These are phyloP conservation scores for Trichoderma arundinaceum DNA, from an alignment of 2,329 filamentous ascomycete genomes.

Conservation along the genomic window DNA sequence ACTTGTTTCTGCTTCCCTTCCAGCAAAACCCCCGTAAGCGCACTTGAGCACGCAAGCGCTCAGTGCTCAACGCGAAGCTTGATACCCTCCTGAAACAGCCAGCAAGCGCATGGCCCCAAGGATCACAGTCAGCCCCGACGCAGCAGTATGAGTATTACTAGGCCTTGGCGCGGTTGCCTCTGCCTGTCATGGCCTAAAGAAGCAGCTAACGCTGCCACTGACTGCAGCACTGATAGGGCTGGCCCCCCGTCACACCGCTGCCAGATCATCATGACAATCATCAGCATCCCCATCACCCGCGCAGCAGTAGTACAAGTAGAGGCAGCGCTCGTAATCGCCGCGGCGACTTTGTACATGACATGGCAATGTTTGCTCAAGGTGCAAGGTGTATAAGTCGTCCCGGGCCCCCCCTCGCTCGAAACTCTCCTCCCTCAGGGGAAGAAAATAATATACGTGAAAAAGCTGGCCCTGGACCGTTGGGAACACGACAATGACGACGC, in stretches of 20 bases:
- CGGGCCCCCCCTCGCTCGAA: not conserved
- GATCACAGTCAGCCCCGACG: slow-evolving; percentile 1
- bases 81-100: slow-evolving; percentile 18
- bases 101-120: not conserved
- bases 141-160: no score
- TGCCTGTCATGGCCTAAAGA: not conserved
- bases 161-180: no score
- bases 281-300: not conserved
- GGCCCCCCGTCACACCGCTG: slow-evolving; percentile 20
- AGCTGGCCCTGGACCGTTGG: not conserved
- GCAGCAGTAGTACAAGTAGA: not conserved
- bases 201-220: not conserved
- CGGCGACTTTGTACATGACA: not conserved
- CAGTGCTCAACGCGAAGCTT: not conserved
- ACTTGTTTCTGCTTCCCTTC: not conserved
- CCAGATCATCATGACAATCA: not conserved
- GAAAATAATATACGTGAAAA: no score
- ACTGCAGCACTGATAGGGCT: slow-evolving; percentile 11
- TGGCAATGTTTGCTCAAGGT: not conserved
- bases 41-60: not conserved
- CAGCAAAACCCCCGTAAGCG: slow-evolving; percentile 14
- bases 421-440: not conserved
- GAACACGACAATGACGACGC: slow-evolving; percentile 21
- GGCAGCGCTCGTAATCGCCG: not conserved
- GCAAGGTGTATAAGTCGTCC: slow-evolving; percentile 7